Base-by-base conservation (phyloP, 2,329 filamentous ascomycete genomes). In the Graphium sp. region DNA sequence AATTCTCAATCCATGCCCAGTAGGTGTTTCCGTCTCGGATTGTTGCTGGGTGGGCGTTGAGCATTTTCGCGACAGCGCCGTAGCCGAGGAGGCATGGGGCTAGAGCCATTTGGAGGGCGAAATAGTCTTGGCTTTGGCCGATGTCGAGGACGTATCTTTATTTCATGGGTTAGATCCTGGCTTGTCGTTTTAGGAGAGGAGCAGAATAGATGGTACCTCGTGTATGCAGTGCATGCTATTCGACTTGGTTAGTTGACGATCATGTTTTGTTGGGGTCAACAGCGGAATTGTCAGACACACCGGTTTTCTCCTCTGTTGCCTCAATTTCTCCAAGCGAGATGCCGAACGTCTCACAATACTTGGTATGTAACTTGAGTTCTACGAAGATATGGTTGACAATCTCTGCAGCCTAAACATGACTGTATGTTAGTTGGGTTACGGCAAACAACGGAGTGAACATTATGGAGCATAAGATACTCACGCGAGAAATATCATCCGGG, bases 1-100 rank as follows among this genome's bases (percentile, higher is more conserved):
- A 95, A 43, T 82, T 91, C 45, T 85, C 62, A 38, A 95, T 82
- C 87, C 87, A 95, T 25, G 73, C 66, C 76, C 79, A 89, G 55
- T 92, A 95, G 12, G 55, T 60, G 46, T 87, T 91, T 0, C 59
- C 69, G 9, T 76, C 60, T 22, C 62, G 60, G 35, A 58, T 58
- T 20, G 72, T 77, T n/a, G 56, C 58, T 27, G 63, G 53, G 35
- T 79, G 73, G 10, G 58, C 58, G 40, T 73, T 62, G 4, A 93
- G 59, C 41, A 81, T 66, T 41, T 64, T 62, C 5, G 81, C 87
- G 34, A 91, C 80, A 32, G 70, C 69, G 7, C 76, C 76, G 47
- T 95, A 94, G 23, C 87, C 87, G n/a, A 94, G 65, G 18, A 93
- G 60, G 46, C 87, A 94, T 0, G 87, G 84, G 10, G 85, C 73